Base-by-base conservation (phyloP, 257 asterid species). In the Solanum ossicruentum region DNA sequence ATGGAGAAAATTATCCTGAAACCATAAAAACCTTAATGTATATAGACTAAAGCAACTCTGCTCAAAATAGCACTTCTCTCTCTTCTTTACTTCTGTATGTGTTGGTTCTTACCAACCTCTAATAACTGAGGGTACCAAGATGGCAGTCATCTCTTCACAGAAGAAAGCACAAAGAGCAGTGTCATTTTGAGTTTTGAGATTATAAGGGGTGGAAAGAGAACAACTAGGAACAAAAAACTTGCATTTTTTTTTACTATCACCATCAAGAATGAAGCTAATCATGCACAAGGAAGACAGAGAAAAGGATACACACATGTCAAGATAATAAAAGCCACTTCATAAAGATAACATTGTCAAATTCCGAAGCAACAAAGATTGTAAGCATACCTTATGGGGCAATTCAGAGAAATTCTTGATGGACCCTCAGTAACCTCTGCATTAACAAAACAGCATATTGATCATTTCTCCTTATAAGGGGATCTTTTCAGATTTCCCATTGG, bases 331-430 rank as follows among this genome's bases (percentile, higher is more conserved):
- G 81, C 57, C 81, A 75, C 41, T 75, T 75, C 82, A 77, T 26
- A 67, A 55, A 72, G 10, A 73, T 77, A 67, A 79, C 60, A 43
- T 26, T 81, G 57, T 81, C 56, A 81, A 49, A 61, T 86, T 45
- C 18, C n/a, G 43, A 23, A 85, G 85, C 57, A 75, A 77, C 81
- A 73, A 65, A 72, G 43, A 70, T 77, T 57, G 79, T 83, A 83
- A 82, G 84, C 73, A 86, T 91, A 97, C 99, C 98, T 95, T 73
- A 97, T 93, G 83, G 99, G 99, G 87, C 99, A 97, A 86, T 94
- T 95, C 81, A 97, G 88, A 51, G 98, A 94, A 86, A 95, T 92
- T 86, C 98, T 89, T 83, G 98, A 96, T 79, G 95, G 87, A 85
- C 98, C 98, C 90, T 89, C 98, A 88, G 92, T 93, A 81, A 97